Percentiles rank a stretch among this genome's conserved stretches.
These are phyloP conservation scores for Haplosporangium sp. DNA, from an alignment of 371 early-diverging fungal genomes.

Conservation along the genomic window DNA sequence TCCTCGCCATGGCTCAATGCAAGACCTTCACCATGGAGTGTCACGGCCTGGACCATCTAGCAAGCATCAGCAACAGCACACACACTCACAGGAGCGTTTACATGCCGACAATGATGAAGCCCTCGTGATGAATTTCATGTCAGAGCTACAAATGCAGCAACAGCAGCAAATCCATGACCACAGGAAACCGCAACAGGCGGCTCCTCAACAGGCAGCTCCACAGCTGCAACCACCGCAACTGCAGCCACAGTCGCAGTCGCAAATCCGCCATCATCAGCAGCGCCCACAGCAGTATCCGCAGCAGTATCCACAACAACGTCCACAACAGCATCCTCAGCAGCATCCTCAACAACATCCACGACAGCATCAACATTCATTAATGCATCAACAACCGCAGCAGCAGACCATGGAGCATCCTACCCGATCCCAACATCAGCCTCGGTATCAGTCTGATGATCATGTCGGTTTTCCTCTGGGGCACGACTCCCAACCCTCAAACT, in stretches of 20 bases:
- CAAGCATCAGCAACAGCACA: constrained; percentile 19
- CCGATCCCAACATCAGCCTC: constrained; percentile 12
- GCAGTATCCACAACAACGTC: constrained; percentile 11
- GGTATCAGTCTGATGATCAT: constrained; percentile 18
- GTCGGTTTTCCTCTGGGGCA: constrained; percentile 20
- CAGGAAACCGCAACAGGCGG: constrained; percentile 4
- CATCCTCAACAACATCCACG: constrained; percentile 17
- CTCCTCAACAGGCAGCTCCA: constrained; percentile 2
- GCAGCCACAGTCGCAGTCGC: constrained; percentile 6
- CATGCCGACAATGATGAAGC: constrained; percentile 42
- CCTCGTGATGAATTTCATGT: constrained; percentile 46
- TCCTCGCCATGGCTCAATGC: constrained; percentile 21
- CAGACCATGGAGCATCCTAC: constrained; percentile 2
- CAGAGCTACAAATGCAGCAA: constrained; percentile 30
- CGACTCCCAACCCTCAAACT: constrained; percentile 9
- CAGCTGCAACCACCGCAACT: not conserved
- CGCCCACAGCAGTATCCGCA: constrained; percentile 10
- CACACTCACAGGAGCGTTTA: constrained; percentile 28
- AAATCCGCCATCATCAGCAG: constrained; percentile 2
- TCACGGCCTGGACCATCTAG: constrained; percentile 2
- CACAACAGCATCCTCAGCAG: constrained; percentile 13
- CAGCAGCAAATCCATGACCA: constrained; percentile 29
- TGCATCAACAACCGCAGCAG: constrained; percentile 10
- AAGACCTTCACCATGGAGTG: constrained; percentile 21
- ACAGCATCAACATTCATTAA: constrained; percentile 20